Conservation (phyloP, 2,329 filamentous ascomycete species). For the Aspergillus arachidicola region DNA sequence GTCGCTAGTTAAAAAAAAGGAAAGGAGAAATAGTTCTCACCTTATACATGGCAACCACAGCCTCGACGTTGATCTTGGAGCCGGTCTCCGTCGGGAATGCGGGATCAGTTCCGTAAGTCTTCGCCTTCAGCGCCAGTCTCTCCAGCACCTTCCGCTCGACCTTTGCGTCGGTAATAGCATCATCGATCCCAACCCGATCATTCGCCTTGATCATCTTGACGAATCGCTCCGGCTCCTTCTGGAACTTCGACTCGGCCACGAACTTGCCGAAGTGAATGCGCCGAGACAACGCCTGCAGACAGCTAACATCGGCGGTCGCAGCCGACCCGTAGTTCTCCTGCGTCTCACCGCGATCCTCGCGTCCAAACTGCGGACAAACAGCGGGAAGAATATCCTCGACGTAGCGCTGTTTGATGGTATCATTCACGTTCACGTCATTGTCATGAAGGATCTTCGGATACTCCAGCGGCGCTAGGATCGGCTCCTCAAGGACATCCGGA, state of each 20-base stretch:
- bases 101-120: conserved; percentile 91
- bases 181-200: conserved; percentile 80
- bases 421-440: conserved; percentile 90
- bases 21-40: conserved; percentile 31
- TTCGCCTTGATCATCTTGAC: conserved; percentile 77
- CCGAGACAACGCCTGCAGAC: conserved; percentile 84
- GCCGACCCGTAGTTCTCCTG: conserved; percentile 95
- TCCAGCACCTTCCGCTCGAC: conserved; percentile 93
- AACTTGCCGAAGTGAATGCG: conserved; percentile 98
- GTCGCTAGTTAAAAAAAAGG: not conserved
- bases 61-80: conserved; percentile 86
- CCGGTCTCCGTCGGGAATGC: conserved; percentile 55
- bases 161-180: conserved; percentile 83
- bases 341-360: conserved; percentile 76
- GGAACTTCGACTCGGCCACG: conserved; percentile 94
- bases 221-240: conserved; percentile 77
- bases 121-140: conserved; percentile 81
- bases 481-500: conserved; percentile 73
- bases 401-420: conserved; percentile 83
- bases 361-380: conserved; percentile 75
- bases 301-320: conserved; percentile 86
- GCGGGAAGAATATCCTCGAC: conserved; percentile 78
- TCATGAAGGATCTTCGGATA: conserved; percentile 87
- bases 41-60: conserved; percentile 85
- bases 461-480: conserved; percentile 82